These are phyloP conservation scores for Botrytis tulipae DNA, from an alignment of 2,329 filamentous ascomycete species.

Conservation along the genomic window DNA sequence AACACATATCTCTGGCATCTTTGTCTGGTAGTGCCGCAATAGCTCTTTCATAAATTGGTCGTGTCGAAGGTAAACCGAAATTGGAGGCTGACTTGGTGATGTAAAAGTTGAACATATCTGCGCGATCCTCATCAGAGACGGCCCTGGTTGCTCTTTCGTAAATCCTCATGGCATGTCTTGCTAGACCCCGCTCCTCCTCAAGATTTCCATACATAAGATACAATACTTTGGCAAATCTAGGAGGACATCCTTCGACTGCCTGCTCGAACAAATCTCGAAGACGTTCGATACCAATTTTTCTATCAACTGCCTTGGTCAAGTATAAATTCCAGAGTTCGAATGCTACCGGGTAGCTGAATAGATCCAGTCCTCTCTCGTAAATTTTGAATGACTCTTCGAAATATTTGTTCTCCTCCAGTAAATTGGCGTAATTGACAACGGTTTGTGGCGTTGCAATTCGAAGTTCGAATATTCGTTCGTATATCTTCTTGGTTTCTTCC, in stretches of 20 bases:
- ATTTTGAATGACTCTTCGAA: conserved; percentile 98
- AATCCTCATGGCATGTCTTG: conserved; percentile 96
- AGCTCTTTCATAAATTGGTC: conserved; percentile 93
- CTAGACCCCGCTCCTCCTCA: conserved; percentile 91
- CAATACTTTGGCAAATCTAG: conserved; percentile 91
- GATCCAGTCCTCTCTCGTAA: conserved; percentile 90
- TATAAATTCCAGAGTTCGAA: conserved; percentile 99
- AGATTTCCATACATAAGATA: conserved; percentile 98
- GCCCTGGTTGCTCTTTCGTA: conserved; percentile 96
- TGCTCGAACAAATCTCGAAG: conserved; percentile 95
- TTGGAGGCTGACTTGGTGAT: conserved; percentile 98
- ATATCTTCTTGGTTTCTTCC: conserved; percentile 90
- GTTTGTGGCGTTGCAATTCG: conserved; percentile 97
- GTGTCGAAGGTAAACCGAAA: conserved; percentile 91
- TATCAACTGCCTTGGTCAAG: conserved; percentile 93
- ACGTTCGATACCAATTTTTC: conserved; percentile 92
- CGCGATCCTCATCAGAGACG: conserved; percentile 88
- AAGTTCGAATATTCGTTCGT: conserved; percentile 96
- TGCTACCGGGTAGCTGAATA: conserved; percentile 98
- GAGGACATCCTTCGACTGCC: conserved; percentile 89
- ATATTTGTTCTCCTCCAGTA: conserved; percentile 91
- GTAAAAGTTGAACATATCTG: conserved; percentile 99
- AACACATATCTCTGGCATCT: conserved; percentile 95
- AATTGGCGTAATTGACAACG: conserved; percentile 95
- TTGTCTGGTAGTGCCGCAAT: conserved; percentile 89